phyloP scores from a whole-genome alignment of 108 stramenopile species.

The Parietichytrium sp. region DNA sequence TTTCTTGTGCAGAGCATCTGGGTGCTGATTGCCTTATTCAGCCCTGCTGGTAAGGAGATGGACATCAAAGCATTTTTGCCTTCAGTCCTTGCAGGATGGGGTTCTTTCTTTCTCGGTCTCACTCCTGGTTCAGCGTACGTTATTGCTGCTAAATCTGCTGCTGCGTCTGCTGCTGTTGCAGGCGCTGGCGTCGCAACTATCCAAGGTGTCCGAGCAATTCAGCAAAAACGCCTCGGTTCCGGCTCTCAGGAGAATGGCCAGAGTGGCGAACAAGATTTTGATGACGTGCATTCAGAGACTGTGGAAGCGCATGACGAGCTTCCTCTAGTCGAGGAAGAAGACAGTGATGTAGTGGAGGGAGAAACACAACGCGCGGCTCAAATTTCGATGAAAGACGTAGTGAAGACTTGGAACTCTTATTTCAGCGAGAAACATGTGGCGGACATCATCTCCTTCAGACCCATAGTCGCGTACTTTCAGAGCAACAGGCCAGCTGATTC shows the following conservation, averaged over 20 bases:
- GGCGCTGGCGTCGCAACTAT: constrained; percentile 9
- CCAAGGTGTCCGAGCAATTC: not conserved
- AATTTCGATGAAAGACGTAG: no score
- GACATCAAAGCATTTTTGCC: not conserved
- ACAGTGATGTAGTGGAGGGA: not conserved
- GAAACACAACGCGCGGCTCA: no score
- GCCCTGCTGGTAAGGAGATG: not conserved
- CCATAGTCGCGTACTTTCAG: no score
- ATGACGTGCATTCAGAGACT: not conserved
- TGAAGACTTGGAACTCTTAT: no score
- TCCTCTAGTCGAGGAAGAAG: not conserved
- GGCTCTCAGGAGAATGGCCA: no score
- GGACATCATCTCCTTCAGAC: no score
- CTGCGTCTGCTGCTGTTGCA: constrained; percentile 13
- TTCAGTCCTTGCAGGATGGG: constrained; percentile 33
- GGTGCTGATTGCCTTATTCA: constrained; percentile 6
- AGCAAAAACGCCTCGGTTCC: no score
- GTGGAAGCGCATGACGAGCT: not conserved
- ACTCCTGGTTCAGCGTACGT: not conserved
- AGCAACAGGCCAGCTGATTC: no score
- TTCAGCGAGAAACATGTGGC: no score
- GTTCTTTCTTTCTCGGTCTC: not conserved
- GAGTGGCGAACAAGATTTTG: not conserved
- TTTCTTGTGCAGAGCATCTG: constrained; percentile 12
- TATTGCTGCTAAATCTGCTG: not conserved